Conservation (phyloP, 345 rosid genomes). For the Nephelium lappaceum region DNA sequence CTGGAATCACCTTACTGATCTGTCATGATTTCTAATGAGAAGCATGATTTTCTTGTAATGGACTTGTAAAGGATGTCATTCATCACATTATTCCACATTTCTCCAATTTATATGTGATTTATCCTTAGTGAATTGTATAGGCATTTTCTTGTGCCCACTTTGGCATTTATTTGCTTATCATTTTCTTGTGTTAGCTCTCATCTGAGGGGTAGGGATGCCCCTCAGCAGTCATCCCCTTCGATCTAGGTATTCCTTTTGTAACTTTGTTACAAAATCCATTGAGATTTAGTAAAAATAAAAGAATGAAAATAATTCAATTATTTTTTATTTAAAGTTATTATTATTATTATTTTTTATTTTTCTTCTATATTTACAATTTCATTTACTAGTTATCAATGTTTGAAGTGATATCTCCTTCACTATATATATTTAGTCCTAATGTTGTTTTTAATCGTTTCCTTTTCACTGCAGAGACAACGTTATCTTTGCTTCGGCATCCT, state of each 20-base stretch:
- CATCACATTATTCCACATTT: background rate
- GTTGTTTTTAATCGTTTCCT: conserved; percentile 7
- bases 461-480: conserved; percentile 69
- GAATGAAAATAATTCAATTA: background rate
- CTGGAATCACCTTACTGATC: background rate
- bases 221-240: background rate
- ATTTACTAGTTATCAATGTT: background rate
- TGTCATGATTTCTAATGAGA: conserved; percentile 1
- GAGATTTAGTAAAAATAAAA: background rate
- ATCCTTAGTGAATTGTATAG: background rate
- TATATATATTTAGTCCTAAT: background rate
- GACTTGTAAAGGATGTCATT: background rate
- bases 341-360: too few relatives aligned
- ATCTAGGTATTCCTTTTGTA: background rate
- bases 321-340: background rate
- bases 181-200: background rate
- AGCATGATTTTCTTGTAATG: conserved; percentile 9
- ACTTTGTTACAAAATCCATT: background rate
- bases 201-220: background rate
- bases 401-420: background rate
- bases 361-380: background rate
- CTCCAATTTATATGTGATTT: conserved; percentile 10
- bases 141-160: background rate
- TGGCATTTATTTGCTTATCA: background rate
- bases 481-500: conserved; percentile 92